phyloP scores from a whole-genome alignment of 371 early-diverging fungal species.

The Entomophthora muscae region DNA sequence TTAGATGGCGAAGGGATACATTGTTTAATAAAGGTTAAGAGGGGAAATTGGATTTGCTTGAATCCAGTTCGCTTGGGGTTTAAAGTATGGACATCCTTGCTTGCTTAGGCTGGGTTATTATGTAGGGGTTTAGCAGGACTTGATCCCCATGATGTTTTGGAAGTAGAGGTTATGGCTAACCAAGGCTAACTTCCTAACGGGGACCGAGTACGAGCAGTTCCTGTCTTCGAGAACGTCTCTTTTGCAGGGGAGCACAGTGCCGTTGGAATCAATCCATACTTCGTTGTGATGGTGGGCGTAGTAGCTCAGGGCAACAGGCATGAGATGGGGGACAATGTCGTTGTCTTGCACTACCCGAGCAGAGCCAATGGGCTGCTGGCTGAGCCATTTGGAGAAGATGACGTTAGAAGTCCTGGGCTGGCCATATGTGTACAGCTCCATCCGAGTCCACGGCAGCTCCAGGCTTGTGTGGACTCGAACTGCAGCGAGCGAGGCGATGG shows the following conservation, averaged over 20 bases:
- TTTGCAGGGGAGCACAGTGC: neutral
- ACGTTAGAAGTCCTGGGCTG: constrained; percentile 5
- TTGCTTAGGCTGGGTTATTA: too few relatives aligned
- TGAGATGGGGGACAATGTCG: constrained; percentile 4
- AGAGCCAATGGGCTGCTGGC: neutral
- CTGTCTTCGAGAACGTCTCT: neutral
- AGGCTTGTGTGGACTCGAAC: neutral
- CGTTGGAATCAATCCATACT: neutral
- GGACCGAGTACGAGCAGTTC: neutral
- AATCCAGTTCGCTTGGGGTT: too few relatives aligned
- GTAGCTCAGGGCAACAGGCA: neutral
- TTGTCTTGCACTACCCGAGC: neutral
- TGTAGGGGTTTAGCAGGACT: too few relatives aligned
- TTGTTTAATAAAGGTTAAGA: too few relatives aligned
- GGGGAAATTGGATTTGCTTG: too few relatives aligned
- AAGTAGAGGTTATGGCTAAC: too few relatives aligned
- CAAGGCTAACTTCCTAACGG: neutral
- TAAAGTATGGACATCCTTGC: too few relatives aligned
- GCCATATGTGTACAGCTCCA: constrained; percentile 2
- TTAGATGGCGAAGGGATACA: too few relatives aligned
- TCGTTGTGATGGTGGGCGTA: constrained; percentile 1
- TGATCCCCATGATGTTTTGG: too few relatives aligned
- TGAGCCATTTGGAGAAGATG: neutral
- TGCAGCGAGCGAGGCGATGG: neutral
- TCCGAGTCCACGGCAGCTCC: neutral